These are phyloP conservation scores for Effrenium voratum DNA, from an alignment of 73 alveolate genomes.

Conservation along the genomic window DNA sequence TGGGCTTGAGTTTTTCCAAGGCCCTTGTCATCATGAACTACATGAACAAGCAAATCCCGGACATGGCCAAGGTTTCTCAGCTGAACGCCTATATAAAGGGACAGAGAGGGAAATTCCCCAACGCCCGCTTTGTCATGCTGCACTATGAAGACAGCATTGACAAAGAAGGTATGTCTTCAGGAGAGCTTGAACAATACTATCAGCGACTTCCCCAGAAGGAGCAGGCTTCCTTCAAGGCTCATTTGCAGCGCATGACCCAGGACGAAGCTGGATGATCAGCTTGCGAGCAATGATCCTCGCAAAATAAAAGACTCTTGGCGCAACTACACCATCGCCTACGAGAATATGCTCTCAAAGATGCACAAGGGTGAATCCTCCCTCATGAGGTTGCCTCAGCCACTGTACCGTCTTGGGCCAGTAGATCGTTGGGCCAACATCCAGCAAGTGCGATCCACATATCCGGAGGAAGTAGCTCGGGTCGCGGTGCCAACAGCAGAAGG, in stretches of 20 bases:
- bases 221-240: background rate
- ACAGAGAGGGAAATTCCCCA: background rate
- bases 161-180: conserved; percentile 15
- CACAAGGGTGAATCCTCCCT: background rate
- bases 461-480: background rate
- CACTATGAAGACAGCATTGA: background rate
- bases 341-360: background rate
- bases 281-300: background rate
- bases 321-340: background rate
- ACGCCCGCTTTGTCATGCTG: conserved; percentile 12
- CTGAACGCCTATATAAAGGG: background rate
- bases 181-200: background rate
- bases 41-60: conserved; percentile 21
- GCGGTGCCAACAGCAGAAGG: background rate
- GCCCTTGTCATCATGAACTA: conserved; percentile 16
- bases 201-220: conserved; percentile 9
- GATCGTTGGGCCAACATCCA: background rate
- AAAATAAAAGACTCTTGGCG: background rate
- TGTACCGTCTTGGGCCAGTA: background rate
- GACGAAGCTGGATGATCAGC: background rate
- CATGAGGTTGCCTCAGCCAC: background rate
- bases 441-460: background rate
- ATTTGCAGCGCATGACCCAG: background rate
- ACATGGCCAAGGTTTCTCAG: background rate
- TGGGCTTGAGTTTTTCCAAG: background rate